phyloP scores from a whole-genome alignment of 2,329 filamentous ascomycete species.

The Fusarium keratoplasticum region DNA sequence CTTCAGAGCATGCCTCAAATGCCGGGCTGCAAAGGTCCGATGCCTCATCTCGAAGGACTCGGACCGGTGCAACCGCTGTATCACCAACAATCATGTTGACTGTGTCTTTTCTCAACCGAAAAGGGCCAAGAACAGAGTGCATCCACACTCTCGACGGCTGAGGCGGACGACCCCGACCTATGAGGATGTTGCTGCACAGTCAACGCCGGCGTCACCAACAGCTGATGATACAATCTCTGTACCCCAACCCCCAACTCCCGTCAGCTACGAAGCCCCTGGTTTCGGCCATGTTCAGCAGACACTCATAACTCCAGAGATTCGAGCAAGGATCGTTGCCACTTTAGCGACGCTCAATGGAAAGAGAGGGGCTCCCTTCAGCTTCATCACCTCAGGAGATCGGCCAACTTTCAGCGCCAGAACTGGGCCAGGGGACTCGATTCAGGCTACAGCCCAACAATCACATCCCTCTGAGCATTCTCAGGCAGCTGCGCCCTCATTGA shows the following conservation, averaged over 20 bases:
- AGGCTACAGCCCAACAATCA: background rate
- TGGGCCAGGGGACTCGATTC: background rate
- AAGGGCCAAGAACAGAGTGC: background rate
- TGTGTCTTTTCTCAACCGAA: background rate
- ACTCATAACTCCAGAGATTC: background rate
- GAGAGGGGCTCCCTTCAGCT: background rate
- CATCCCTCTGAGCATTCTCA: background rate
- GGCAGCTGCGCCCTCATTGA: conserved; percentile 5
- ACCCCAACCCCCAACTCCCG: background rate
- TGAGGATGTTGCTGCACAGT: background rate
- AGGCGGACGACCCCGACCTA: background rate
- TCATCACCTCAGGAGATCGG: background rate
- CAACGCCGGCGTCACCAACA: background rate
- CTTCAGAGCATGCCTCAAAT: background rate
- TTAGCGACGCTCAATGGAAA: background rate
- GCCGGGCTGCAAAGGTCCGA: background rate
- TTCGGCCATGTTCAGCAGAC: background rate
- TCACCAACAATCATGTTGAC: background rate
- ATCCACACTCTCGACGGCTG: background rate
- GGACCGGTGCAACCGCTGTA: background rate
- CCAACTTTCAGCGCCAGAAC: background rate
- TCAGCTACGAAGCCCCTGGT: background rate
- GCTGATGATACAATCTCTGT: background rate
- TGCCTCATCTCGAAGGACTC: background rate
- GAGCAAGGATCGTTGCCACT: background rate